Percentiles rank a stretch among this genome's conserved stretches.
phyloP scores from a whole-genome alignment of 1,284 basidiomycete species.

The Apiotrichum porosum region DNA sequence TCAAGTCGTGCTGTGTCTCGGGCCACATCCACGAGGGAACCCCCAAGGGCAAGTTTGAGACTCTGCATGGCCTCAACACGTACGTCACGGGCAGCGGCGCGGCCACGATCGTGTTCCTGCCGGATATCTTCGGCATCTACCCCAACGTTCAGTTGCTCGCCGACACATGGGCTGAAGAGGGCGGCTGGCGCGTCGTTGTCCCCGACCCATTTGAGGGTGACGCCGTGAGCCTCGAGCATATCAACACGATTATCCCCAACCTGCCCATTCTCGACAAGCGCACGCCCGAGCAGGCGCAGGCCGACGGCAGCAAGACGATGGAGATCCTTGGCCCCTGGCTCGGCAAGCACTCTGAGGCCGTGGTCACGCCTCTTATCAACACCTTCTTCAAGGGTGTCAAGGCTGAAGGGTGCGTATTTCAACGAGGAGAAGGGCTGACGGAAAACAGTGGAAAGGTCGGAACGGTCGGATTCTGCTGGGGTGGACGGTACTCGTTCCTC shows the following conservation, averaged over 20 bases:
- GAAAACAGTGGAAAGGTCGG: slow-evolving; percentile 35
- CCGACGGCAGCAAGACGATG: slow-evolving; percentile 29
- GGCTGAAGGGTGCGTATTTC: slow-evolving; percentile 31
- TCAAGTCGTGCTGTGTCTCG: slow-evolving; percentile 36
- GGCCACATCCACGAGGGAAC: slow-evolving; percentile 39
- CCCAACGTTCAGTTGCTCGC: slow-evolving; percentile 54
- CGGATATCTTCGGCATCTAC: slow-evolving; percentile 64
- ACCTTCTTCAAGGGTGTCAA: slow-evolving; percentile 36
- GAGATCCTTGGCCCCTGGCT: slow-evolving; percentile 32
- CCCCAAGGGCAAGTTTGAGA: slow-evolving; percentile 28
- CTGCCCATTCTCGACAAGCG: slow-evolving; percentile 24
- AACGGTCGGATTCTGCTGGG: slow-evolving; percentile 30
- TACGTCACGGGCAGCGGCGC: slow-evolving; percentile 31
- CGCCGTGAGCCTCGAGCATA: slow-evolving; percentile 51
- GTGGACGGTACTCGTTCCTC: slow-evolving; percentile 50
- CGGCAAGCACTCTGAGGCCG: slow-evolving; percentile 39
- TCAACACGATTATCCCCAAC: slow-evolving; percentile 43
- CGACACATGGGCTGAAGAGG: slow-evolving; percentile 63
- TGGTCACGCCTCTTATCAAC: slow-evolving; percentile 38
- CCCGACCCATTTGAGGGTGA: slow-evolving; percentile 63
- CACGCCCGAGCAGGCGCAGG: slow-evolving; percentile 42
- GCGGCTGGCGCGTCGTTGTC: slow-evolving; percentile 62
- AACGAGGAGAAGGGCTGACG: slow-evolving; percentile 1
- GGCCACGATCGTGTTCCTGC: slow-evolving; percentile 53
- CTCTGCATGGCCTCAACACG: slow-evolving; percentile 32